Base-by-base conservation (phyloP, 2,329 filamentous ascomycete genomes). In the Xylariaceae sp. region DNA sequence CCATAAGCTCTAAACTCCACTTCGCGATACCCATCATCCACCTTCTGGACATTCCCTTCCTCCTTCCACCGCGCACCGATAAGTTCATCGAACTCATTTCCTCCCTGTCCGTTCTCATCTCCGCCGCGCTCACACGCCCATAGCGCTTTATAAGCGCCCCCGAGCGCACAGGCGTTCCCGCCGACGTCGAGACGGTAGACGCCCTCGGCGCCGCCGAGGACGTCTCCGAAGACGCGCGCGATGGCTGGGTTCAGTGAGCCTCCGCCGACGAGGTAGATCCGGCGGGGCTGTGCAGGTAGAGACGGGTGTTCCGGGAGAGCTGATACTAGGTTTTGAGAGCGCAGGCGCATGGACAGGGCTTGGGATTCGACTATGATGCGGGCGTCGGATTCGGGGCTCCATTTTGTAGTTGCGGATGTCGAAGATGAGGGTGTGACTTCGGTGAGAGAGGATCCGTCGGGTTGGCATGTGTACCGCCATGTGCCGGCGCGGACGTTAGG, bases 101-200 rank as follows among this genome's bases (percentile, higher is more conserved):
- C n/a, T n/a, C n/a, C n/a, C 76, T 95, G 20, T 10, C 34, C 14
- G 8, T 21, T 22, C 2, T 29, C 35, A 1, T 33, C 48, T 0
- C 57, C 64, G 20, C 67, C 66, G 38, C 87, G 73, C 72, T 93
- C 89, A 44, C 89, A 74, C 1, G 86, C 90, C 93, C 93, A 98
- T 0, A 95, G 83, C 12, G 93, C 92, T 71, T 97, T 97, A 70
- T 97, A 96, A 21, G 92, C 92, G 6, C 89, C 89, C 12, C 93
- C 93, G 12, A 97, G 70, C 10, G 92, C 93, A 68, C 93, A 98
- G 3, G 93, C 92, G 69, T 95, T 96, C 21, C 91, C 90, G 21
- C 93, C 92, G 5, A 97, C 89, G 62, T 97, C 91, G 12, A 98
- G 80, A 67, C 86, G 87, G 70, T 89, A 98, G 21, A 97, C 88